phyloP scores from a whole-genome alignment of 164 flowering plant species.

The Dillenia suffruticosa region DNA sequence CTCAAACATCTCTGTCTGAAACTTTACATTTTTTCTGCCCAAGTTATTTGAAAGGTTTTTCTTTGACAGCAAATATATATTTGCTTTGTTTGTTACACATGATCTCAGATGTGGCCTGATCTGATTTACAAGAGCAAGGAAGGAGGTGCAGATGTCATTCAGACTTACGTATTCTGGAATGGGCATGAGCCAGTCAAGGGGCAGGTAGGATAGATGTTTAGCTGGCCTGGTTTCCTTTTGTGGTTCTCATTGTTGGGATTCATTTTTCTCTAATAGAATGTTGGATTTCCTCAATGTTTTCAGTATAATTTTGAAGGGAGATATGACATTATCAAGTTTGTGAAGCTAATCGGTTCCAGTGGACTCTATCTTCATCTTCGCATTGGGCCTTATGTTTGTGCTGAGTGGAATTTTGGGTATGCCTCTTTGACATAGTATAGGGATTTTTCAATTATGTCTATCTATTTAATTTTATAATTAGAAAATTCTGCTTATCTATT shows the following conservation, averaged over 20 bases:
- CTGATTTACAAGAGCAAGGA: slow-evolving; percentile 25
- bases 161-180: slow-evolving; percentile 38
- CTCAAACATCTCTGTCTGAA: too few species aligned
- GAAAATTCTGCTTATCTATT: too few species aligned
- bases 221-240: not conserved
- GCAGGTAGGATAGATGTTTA: slow-evolving; percentile 13
- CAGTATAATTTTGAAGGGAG: slow-evolving; percentile 85
- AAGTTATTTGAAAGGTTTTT: too few species aligned
- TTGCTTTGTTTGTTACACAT: slow-evolving; percentile 1
- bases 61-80: too few species aligned
- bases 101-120: slow-evolving; percentile 35
- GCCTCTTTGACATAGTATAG: slow-evolving; percentile 1
- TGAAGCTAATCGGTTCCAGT: slow-evolving; percentile 61
- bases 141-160: slow-evolving; percentile 30
- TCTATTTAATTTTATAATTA: too few species aligned
- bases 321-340: slow-evolving; percentile 80
- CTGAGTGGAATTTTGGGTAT: slow-evolving; percentile 98
- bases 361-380: slow-evolving; percentile 91
- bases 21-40: too few species aligned
- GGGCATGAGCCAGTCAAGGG: slow-evolving; percentile 26
- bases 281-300: slow-evolving; percentile 5
- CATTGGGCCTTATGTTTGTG: slow-evolving; percentile 93
- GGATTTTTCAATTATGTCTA: too few species aligned
- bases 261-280: slow-evolving; percentile 5
- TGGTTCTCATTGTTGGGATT: not conserved